Evolutionary conservation across 345 rosid species (phyloP).

Genomic region (Eucalyptus lansdowneana): DNA sequence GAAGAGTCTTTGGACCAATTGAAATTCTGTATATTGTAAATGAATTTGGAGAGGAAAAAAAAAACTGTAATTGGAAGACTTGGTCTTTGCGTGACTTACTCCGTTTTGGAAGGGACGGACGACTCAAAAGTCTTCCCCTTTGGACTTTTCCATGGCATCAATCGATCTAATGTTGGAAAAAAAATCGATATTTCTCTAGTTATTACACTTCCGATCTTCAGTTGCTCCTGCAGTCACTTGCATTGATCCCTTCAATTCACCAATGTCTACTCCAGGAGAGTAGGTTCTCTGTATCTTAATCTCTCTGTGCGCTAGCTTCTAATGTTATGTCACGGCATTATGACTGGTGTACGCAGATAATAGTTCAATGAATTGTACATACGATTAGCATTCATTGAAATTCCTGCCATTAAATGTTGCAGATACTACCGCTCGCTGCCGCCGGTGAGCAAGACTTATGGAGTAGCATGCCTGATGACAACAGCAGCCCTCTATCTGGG

Average conservation of each 20-base stretch:
- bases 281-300: slow-evolving; percentile 8
- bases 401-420: not conserved
- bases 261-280: slow-evolving; percentile 56
- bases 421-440: slow-evolving; percentile 52
- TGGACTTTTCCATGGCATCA: not conserved
- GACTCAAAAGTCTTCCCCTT: not conserved
- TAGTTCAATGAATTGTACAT: not conserved
- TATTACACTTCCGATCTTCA: not conserved
- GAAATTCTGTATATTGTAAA: not conserved
- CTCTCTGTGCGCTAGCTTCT: not conserved
- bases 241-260: not conserved
- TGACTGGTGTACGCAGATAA: not conserved
- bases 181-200: not conserved
- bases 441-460: slow-evolving; percentile 59
- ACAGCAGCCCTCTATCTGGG: slow-evolving; percentile 25
- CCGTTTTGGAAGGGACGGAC: not conserved
- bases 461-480: slow-evolving; percentile 47
- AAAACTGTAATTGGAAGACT: not conserved
- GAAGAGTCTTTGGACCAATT: not conserved
- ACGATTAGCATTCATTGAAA: not conserved
- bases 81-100: not conserved
- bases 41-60: not conserved
- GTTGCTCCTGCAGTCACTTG: not conserved
- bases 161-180: not conserved
- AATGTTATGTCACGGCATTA: not conserved